These are phyloP conservation scores for Leptodontidium sp. DNA, from an alignment of 2,329 filamentous ascomycete species.

Conservation along the genomic window DNA sequence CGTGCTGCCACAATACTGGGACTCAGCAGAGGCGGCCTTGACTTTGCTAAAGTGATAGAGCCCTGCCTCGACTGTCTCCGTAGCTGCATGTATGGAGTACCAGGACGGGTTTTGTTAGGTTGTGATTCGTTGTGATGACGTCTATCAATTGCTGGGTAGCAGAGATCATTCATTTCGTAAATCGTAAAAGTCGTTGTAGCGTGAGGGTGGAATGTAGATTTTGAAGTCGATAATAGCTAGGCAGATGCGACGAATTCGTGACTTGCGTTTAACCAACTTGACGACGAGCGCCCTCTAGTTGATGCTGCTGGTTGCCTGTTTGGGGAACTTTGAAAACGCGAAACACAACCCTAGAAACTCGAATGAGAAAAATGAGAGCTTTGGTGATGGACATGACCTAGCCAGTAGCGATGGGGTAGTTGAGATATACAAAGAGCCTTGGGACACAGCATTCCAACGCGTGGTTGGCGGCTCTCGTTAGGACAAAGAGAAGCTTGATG, in stretches of 20 bases:
- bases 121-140: conserved; percentile 32
- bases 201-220: neutral
- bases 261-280: neutral
- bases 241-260: neutral
- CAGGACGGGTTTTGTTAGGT: conserved; percentile 27
- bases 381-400: conserved; percentile 25
- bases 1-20: conserved; percentile 42
- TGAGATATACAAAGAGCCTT: conserved; percentile 11
- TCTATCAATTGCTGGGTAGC: conserved; percentile 9
- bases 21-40: conserved; percentile 33
- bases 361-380: conserved; percentile 27
- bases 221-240: neutral
- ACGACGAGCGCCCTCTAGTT: conserved; percentile 9
- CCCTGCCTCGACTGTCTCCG: conserved; percentile 22
- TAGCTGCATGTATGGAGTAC: conserved; percentile 5
- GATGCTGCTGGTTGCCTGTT: conserved; percentile 12
- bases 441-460: conserved; percentile 28
- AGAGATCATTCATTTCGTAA: conserved; percentile 9
- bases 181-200: neutral
- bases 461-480: neutral
- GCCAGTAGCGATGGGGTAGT: neutral
- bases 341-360: conserved; percentile 28
- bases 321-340: conserved; percentile 25
- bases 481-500: conserved; percentile 17
- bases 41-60: conserved; percentile 9